Evolutionary conservation across 805 yeast genomes (phyloP), one percentile per base, ranked within the genome.

Genomic region (Candida ipomoeae): DNA sequence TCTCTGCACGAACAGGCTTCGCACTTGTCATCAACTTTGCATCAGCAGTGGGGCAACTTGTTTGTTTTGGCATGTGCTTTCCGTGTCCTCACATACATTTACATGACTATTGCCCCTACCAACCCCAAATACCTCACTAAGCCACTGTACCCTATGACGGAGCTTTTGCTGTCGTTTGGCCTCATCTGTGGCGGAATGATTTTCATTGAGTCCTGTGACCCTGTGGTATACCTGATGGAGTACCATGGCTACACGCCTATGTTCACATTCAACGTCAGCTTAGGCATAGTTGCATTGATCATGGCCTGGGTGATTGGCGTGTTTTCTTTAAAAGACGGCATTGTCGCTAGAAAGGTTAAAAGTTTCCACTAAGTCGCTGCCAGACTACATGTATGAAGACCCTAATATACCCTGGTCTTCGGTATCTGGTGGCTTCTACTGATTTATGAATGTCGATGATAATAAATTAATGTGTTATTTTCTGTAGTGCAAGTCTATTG

Each of bases 1-100:
- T 90, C 97, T 1, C 89, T 86, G 67, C 99, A 94, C 68, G 83
- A 82, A 37, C 99, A 94, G 68, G 87, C 91, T 5, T 84, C 94
- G 0, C 73, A 65, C 48, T 77, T 86, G 32, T 84, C 97, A 2
- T 89, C 97, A 2, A 73, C 69, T 15, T 80, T 94, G 54, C 99
- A 94, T 66, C 71, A 79, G 48, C 97, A 90, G 69, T 94, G 99
- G 99, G 99, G 99, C 6, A 77, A 79, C 51, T 68, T 94, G 61
- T 75, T 94, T 51, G 79, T 91, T n/a, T 79, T 81, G 57, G 98
- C 90, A 1, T 86, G 97, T 2, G 78, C 82, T 11, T 82, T 91
- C 67, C 78, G 99, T 56, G 67, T 86, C 14, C 47, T 80, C 40
- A 85, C 96, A 0, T 83, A 83, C 59, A 42, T 80, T 3, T 59